phyloP scores from a whole-genome alignment of 176 grass and related monocot genomes.

The Pontederia crassipes region DNA sequence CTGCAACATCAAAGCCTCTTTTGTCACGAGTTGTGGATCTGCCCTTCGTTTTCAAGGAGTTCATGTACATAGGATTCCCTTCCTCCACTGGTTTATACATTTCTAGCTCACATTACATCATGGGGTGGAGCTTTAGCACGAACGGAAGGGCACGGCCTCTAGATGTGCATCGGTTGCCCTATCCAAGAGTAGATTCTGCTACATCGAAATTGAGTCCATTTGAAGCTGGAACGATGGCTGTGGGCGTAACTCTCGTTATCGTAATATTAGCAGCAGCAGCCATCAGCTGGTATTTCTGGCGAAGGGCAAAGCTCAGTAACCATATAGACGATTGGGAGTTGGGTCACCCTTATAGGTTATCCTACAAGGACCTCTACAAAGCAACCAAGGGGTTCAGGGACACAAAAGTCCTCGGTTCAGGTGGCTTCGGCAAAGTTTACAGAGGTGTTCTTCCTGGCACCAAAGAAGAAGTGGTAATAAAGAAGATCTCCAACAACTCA shows the following conservation, averaged over 20 bases:
- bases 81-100: neutral
- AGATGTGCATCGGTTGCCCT: slow-evolving; percentile 3
- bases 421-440: slow-evolving; percentile 10
- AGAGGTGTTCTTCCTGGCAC: neutral
- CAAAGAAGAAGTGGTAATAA: slow-evolving; percentile 2
- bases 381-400: slow-evolving; percentile 11
- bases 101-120: slow-evolving; percentile 16
- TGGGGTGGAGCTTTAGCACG: slow-evolving; percentile 25
- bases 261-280: neutral
- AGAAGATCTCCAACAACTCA: slow-evolving; percentile 10
- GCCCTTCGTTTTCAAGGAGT: slow-evolving; percentile 22
- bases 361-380: slow-evolving; percentile 3
- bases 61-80: slow-evolving; percentile 30
- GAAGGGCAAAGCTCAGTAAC: neutral
- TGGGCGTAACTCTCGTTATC: slow-evolving; percentile 1
- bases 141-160: neutral
- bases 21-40: slow-evolving; percentile 18
- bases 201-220: neutral
- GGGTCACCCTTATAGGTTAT: slow-evolving; percentile 1
- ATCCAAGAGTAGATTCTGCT: neutral
- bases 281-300: neutral
- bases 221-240: slow-evolving; percentile 2
- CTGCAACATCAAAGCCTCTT: neutral
- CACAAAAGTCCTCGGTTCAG: neutral
- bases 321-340: slow-evolving; percentile 10